Evolutionary conservation across 2,329 filamentous ascomycete genomes (phyloP).

Genomic region (Berkeleyomyces rouxiae): DNA sequence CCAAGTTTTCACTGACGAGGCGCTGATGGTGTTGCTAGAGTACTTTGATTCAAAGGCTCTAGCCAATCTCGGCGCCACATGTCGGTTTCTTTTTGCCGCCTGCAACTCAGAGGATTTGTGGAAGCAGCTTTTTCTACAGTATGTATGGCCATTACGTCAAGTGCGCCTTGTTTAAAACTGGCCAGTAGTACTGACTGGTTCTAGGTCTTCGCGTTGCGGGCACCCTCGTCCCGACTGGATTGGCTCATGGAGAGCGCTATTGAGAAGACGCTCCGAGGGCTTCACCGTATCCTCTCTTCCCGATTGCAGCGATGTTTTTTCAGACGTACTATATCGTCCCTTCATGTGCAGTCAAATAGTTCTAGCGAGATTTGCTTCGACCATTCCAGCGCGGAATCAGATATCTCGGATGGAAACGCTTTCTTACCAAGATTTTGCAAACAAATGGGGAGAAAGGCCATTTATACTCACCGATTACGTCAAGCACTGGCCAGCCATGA

Average conservation of each 20-base stretch:
- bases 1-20: conserved; percentile 58
- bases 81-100: conserved; percentile 76
- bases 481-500: conserved; percentile 62
- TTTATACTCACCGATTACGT: conserved; percentile 78
- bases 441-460: conserved; percentile 59
- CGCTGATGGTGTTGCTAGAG: conserved; percentile 61
- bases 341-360: conserved; percentile 73
- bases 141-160: conserved; percentile 25
- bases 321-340: conserved; percentile 75
- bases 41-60: conserved; percentile 49
- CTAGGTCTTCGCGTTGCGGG: conserved; percentile 17
- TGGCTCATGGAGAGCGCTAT: conserved; percentile 55
- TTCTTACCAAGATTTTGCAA: conserved; percentile 54
- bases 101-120: conserved; percentile 73
- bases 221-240: conserved; percentile 19
- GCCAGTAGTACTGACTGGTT: background rate
- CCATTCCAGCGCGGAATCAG: conserved; percentile 56
- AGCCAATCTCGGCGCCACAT: conserved; percentile 54
- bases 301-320: conserved; percentile 66
- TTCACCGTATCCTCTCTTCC: conserved; percentile 34
- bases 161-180: background rate
- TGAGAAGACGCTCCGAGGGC: conserved; percentile 38
- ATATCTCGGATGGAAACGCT: conserved; percentile 56
- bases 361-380: conserved; percentile 46
- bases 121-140: conserved; percentile 74